Evolutionary conservation across 129 eudicot species (phyloP).

Genomic region (Mikania micrantha): DNA sequence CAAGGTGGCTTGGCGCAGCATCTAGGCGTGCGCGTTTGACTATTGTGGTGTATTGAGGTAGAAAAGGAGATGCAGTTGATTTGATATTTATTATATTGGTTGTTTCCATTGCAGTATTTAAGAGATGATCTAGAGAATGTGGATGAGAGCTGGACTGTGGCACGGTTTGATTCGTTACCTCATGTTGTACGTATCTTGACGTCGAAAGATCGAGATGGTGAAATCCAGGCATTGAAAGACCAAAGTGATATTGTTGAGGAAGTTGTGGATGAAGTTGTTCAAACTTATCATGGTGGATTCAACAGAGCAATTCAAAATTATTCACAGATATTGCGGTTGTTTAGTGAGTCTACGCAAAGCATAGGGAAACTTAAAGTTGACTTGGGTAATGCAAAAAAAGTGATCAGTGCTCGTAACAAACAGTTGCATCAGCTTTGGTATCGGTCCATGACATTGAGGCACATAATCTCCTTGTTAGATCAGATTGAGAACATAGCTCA

Average conservation of each 20-base stretch:
- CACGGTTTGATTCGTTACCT: constrained; percentile 93
- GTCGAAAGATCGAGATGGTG: constrained; percentile 94
- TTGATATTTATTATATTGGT: neutral
- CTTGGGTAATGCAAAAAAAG: constrained; percentile 76
- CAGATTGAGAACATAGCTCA: constrained; percentile 94
- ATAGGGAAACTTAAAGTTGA: constrained; percentile 71
- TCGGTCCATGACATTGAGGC: constrained; percentile 93
- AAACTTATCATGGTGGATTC: constrained; percentile 95
- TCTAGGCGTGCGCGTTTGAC: too few relatives aligned
- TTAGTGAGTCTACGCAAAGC: constrained; percentile 89
- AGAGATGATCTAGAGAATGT: constrained; percentile 77
- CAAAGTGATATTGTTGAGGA: constrained; percentile 93
- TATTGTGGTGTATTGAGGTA: constrained; percentile 6
- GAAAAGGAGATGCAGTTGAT: neutral
- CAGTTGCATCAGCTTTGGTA: constrained; percentile 97
- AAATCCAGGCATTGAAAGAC: constrained; percentile 68
- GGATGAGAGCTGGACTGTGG: constrained; percentile 88
- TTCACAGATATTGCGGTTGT: constrained; percentile 93
- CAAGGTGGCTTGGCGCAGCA: too few relatives aligned
- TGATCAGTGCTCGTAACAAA: constrained; percentile 87
- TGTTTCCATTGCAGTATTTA: constrained; percentile 45
- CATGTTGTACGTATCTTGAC: constrained; percentile 94
- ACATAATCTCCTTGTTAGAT: constrained; percentile 86
- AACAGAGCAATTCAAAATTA: constrained; percentile 97
- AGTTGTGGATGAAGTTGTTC: constrained; percentile 98